These are phyloP conservation scores for Entamoeba dispar DNA, from an alignment of 208 protist genomes.

Conservation along the genomic window DNA sequence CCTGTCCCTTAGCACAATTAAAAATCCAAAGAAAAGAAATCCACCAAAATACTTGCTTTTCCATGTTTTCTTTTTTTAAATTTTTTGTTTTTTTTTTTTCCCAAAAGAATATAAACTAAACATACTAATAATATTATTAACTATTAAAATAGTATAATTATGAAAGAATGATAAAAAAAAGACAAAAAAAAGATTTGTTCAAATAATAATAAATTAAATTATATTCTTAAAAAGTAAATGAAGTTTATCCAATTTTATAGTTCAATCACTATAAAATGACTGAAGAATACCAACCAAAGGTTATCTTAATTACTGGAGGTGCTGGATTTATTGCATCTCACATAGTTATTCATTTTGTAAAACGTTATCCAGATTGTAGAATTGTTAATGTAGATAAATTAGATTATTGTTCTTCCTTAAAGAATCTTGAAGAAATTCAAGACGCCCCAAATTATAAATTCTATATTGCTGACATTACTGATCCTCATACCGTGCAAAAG, in stretches of 20 bases:
- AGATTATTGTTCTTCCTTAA: slow-evolving; percentile 55
- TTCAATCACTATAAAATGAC: too few relatives aligned
- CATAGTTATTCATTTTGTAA: slow-evolving; percentile 44
- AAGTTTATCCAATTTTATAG: too few relatives aligned
- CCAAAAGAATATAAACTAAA: too few relatives aligned
- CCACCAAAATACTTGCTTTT: not conserved
- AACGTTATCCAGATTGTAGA: slow-evolving; percentile 40
- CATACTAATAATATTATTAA: too few relatives aligned
- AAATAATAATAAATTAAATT: too few relatives aligned
- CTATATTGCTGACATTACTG: slow-evolving; percentile 49
- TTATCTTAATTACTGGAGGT: slow-evolving; percentile 26
- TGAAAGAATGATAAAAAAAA: too few relatives aligned
- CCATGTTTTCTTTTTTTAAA: not conserved
- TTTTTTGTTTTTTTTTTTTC: not conserved
- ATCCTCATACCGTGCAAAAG: slow-evolving; percentile 39
- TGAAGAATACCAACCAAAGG: not conserved
- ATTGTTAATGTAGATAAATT: slow-evolving; percentile 60
- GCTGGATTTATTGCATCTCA: slow-evolving; percentile 44
- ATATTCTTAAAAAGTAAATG: too few relatives aligned
- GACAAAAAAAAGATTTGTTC: too few relatives aligned
- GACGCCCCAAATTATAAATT: slow-evolving; percentile 49
- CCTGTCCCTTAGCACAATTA: not conserved
- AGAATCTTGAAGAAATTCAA: slow-evolving; percentile 36
- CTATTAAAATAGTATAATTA: too few relatives aligned
- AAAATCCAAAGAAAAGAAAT: not conserved